Base-by-base conservation (phyloP, 2,329 filamentous ascomycete genomes). In the Trichoderma polysporum region DNA sequence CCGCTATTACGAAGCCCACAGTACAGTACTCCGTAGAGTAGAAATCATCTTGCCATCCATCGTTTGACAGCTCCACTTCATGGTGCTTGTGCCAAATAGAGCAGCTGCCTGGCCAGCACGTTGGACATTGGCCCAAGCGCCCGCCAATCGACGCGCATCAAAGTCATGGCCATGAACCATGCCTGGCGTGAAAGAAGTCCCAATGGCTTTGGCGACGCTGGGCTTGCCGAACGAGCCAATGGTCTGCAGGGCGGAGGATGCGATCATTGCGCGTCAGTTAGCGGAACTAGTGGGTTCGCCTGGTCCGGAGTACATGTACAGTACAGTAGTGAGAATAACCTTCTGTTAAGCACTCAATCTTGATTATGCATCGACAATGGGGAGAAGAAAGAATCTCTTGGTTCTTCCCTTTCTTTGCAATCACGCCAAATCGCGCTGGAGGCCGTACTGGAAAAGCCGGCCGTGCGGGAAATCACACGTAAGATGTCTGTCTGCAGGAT, bases 81-180 rank as follows among this genome's bases (percentile, higher is more conserved):
- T n/a, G 37, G n/a, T 22, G 29, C 39, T 58, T 29, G 22, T 45
- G 49, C 45, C 59, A n/a, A 39, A 52, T 37, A 17, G 22, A 50
- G 59, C 59, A 59, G 56, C 56, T 59, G 33, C 9, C 39, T 61
- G 58, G 58, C 41, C 13, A n/a, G n/a, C n/a, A n/a, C n/a, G n/a
- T n/a, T n/a, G n/a, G n/a, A 17, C 47, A 27, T 50, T 22, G 47
- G 47, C 25, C 59, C 22, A 22, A 39, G 59, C 59, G 25, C 35
- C 59, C 59, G 59, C 59, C 59, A 62, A 53, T 62, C 47, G 59
- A 53, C 27, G 47, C 49, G 35, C 59, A 62, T 62, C 59, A 39
- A 52, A 41, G 49, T 31, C 59, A 41, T 53, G 59, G 59, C 27
- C 49, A 33, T 27, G 59, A 62, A 53, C 59, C 59, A 22, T 52